These are phyloP conservation scores for Teunomyces cretensis DNA, from an alignment of 805 yeast genomes.

Conservation along the genomic window DNA sequence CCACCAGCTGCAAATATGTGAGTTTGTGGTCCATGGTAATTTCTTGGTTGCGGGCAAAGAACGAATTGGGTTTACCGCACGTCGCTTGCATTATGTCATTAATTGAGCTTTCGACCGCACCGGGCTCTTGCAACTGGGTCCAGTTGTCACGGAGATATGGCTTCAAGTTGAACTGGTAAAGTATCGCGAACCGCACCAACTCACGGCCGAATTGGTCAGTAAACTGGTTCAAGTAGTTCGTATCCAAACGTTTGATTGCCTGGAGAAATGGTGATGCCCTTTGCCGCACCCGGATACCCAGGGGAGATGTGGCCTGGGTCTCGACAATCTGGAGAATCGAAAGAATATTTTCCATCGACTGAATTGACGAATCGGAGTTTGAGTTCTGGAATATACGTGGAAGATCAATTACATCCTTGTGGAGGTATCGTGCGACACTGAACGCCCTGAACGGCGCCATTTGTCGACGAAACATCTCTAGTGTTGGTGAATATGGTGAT, in stretches of 20 bases:
- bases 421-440: background rate
- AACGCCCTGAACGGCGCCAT: background rate
- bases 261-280: slow-evolving; percentile 7
- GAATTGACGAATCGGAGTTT: slow-evolving; percentile 4
- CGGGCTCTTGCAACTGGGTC: background rate
- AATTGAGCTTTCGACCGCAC: background rate
- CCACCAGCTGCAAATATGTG: slow-evolving; percentile 12
- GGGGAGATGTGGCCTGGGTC: slow-evolving; percentile 2
- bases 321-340: slow-evolving; percentile 13
- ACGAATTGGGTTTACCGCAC: slow-evolving; percentile 7
- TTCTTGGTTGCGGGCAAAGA: slow-evolving; percentile 8
- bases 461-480: background rate
- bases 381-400: slow-evolving; percentile 3
- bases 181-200: slow-evolving; percentile 9
- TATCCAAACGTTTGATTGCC: slow-evolving; percentile 10
- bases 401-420: background rate
- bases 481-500: background rate
- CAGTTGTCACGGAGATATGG: slow-evolving; percentile 10
- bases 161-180: slow-evolving; percentile 11
- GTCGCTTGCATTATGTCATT: background rate
- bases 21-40: slow-evolving; percentile 7
- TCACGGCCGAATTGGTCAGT: slow-evolving; percentile 12
- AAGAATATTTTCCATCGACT: slow-evolving; percentile 14
- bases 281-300: background rate
- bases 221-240: slow-evolving; percentile 12